Conservation (phyloP, 2,329 filamentous ascomycete species). For the Corinectria fuckeliana region DNA sequence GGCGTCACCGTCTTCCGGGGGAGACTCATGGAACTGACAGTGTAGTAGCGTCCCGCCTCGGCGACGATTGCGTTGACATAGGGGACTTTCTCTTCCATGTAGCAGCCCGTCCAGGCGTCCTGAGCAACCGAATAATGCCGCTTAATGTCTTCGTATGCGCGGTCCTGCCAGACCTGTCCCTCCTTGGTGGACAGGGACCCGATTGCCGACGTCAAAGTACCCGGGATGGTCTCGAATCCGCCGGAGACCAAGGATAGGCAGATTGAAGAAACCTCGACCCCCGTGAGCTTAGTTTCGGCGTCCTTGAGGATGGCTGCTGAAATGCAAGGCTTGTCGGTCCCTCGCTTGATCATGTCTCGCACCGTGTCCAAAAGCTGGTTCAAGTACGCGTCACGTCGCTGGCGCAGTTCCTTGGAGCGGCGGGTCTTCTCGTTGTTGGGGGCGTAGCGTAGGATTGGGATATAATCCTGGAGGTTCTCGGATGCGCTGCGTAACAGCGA, state of each 20-base stretch:
- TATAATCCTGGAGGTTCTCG: slow-evolving; percentile 61
- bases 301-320: slow-evolving; percentile 61
- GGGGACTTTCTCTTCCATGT: slow-evolving; percentile 54
- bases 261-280: slow-evolving; percentile 60
- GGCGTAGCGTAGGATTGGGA: slow-evolving; percentile 55
- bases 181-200: slow-evolving; percentile 55
- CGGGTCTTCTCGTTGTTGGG: slow-evolving; percentile 59
- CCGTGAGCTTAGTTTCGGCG: slow-evolving; percentile 57
- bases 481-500: slow-evolving; percentile 56
- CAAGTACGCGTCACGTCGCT: slow-evolving; percentile 56
- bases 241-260: slow-evolving; percentile 60
- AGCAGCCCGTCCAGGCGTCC: slow-evolving; percentile 54
- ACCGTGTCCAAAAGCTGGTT: slow-evolving; percentile 57
- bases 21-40: slow-evolving; percentile 59
- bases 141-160: slow-evolving; percentile 59
- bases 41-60: slow-evolving; percentile 60
- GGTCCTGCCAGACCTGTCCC: slow-evolving; percentile 58
- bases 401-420: slow-evolving; percentile 53
- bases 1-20: slow-evolving; percentile 58
- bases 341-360: slow-evolving; percentile 42
- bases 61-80: slow-evolving; percentile 57
- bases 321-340: slow-evolving; percentile 61
- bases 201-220: slow-evolving; percentile 58
- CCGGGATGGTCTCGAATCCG: slow-evolving; percentile 61
- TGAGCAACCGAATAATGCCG: slow-evolving; percentile 52